Evolutionary conservation across 2,329 filamentous ascomycete genomes (phyloP), one percentile per base, ranked within the genome.

Genomic region (Torrubiella hemipterigena): DNA sequence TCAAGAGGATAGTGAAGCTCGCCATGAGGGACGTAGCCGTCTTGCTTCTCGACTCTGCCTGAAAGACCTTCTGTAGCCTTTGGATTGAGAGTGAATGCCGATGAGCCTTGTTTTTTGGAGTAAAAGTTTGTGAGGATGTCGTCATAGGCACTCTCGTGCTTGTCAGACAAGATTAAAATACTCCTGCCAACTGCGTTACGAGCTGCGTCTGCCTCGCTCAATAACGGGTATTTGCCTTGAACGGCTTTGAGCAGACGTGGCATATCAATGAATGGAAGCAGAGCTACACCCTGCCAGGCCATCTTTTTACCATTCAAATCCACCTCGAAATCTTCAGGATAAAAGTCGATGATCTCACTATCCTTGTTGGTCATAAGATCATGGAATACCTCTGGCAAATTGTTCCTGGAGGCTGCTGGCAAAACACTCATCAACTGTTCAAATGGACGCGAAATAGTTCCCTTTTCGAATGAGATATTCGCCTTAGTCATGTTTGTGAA

Each of bases 221-320:
- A 64, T 11, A 83, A 61, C 6, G 81, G 81, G 48, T 95, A 94
- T 45, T 81, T 85, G 40, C 76, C 79, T 29, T 74, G 70, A 63
- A 96, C 89, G 7, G 89, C 89, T 13, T 69, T 67, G 7, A 98
- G 64, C 13, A 98, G 63, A 32, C 87, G 77, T 31, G 79, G 76
- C 67, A 93, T 91, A 46, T 98, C 87, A 46, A 98, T 98, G 54
- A 96, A 98, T 0, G 91, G 91, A 20, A 98, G 67, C 14, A 98
- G 64, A 3, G 85, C 86, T 32, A 98, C 81, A 40, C 91, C 91
- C 54, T 96, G 89, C 91, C 93, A 98, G 1, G 86, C 85, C 59
- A 95, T 93, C 52, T 96, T 98, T 63, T 96, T 96, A 33, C 91
- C 91, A 43, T 98, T 98, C 25, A 96, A 61, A 54, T 98, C 91